Evolutionary conservation across 140 eudicot genomes (phyloP), one percentile per base, ranked within the genome.

Genomic region (Ambrosia hybrid): DNA sequence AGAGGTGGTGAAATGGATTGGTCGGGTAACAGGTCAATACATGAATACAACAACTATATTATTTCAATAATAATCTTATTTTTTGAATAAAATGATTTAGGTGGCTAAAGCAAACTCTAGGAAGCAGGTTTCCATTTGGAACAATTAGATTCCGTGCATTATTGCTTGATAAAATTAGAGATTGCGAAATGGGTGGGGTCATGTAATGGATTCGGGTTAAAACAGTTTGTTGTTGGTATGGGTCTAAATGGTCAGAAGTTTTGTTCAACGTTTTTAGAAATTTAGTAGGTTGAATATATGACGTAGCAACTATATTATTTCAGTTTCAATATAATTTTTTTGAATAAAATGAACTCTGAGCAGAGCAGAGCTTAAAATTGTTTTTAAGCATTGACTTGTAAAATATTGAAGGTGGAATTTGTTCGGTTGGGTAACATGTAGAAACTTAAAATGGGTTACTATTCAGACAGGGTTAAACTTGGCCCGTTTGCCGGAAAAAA

Each of bases 1-100:
- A 30, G 59, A 41, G 51, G 46, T 38, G 67, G 76, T 71, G 21
- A 65, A 66, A 63, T 63, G 68, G 51, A 15, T 14, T 33, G 68
- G 51, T 38, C 33, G 33, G 68, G 51, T 39, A 11, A 8, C 1
- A 1, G 39, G 61, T 34, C 14, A 41, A 17, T n/a, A 64, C 34
- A 64, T 36, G 30, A 63, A 37, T 39, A 37, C 68, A 37, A 5
- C 41, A 38, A 11, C n/a, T 62, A 11, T 36, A 62, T 62, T 30
- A 5, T 11, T 36, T 34, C 13, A 57, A 36, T 62, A 4, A 3
- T 6, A n/a, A n/a, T 36, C 4, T 36, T 63, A 30, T 26, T 59
- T 59, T 63, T 36, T 63, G 10, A 6, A 63, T 12, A 63, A 14
- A 33, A 30, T 10, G 9, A 61, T 61, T 61, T 61, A 33, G 67